Evolutionary conservation across 805 yeast species (phyloP).

Genomic region (Candida vartiovaarae): DNA sequence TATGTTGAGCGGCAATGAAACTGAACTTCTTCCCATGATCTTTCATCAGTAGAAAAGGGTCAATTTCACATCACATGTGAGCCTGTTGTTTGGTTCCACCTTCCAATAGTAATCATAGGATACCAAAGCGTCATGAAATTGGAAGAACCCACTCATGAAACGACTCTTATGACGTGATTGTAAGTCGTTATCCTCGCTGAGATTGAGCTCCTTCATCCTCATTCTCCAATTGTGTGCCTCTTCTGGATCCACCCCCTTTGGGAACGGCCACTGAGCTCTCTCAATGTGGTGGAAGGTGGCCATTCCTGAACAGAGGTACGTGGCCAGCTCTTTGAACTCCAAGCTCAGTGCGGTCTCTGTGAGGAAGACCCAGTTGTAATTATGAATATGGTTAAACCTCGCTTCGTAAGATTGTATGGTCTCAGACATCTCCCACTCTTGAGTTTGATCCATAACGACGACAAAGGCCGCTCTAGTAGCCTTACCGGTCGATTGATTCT

Average conservation of each 20-base stretch:
- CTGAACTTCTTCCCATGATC: constrained; percentile 51
- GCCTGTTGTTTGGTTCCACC: constrained; percentile 56
- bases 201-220: constrained; percentile 31
- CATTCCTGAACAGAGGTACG: constrained; percentile 44
- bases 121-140: constrained; percentile 46
- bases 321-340: constrained; percentile 40
- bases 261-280: constrained; percentile 57
- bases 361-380: constrained; percentile 72
- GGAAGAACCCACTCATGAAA: constrained; percentile 44
- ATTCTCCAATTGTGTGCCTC: constrained; percentile 35
- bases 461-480: neutral
- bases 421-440: constrained; percentile 28
- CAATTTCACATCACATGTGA: constrained; percentile 55
- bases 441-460: neutral
- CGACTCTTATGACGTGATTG: constrained; percentile 59
- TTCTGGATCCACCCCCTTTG: constrained; percentile 47
- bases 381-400: constrained; percentile 50
- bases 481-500: neutral
- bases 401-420: constrained; percentile 55
- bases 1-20: constrained; percentile 52
- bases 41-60: constrained; percentile 55
- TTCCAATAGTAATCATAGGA: constrained; percentile 66
- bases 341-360: constrained; percentile 54
- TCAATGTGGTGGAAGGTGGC: constrained; percentile 55
- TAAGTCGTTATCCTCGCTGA: constrained; percentile 49